These are phyloP conservation scores for Astragalus membranaceus DNA, from an alignment of 306 rosid species.

Conservation along the genomic window DNA sequence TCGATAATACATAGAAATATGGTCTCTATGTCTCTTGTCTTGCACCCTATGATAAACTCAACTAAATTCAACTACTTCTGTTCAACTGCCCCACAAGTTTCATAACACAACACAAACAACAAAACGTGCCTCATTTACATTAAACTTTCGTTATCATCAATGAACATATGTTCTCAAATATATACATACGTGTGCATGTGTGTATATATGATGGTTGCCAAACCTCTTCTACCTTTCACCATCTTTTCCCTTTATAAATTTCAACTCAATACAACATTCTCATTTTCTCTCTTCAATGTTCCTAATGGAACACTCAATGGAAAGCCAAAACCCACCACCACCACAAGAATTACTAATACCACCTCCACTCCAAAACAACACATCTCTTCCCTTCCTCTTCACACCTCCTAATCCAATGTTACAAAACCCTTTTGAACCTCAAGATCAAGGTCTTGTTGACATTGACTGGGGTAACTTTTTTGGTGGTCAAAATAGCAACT, in stretches of 20 bases:
- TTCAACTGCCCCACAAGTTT: constrained; percentile 34
- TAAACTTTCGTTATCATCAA: constrained; percentile 35
- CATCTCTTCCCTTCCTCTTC: constrained; percentile 31
- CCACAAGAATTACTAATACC: not conserved
- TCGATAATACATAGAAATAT: not conserved
- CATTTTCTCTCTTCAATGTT: constrained; percentile 30
- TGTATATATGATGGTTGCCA: constrained; percentile 30
- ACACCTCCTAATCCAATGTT: not conserved
- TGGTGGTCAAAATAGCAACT: constrained; percentile 26
- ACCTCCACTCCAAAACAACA: not conserved
- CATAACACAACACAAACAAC: constrained; percentile 17
- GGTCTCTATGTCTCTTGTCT: not conserved
- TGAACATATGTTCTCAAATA: not conserved
- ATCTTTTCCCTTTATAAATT: constrained; percentile 35
- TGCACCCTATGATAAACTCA: constrained; percentile 31
- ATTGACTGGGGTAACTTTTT: constrained; percentile 67
- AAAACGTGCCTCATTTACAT: constrained; percentile 14
- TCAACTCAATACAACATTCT: constrained; percentile 16
- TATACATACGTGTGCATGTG: not conserved
- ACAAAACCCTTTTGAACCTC: constrained; percentile 28
- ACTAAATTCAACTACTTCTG: constrained; percentile 45
- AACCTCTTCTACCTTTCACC: constrained; percentile 62
- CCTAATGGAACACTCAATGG: constrained; percentile 27
- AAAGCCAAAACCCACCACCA: constrained; percentile 29
- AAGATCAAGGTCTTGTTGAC: constrained; percentile 24